These are phyloP conservation scores for Fusarium liriodendri DNA, from an alignment of 2,329 filamentous ascomycete genomes.

Conservation along the genomic window DNA sequence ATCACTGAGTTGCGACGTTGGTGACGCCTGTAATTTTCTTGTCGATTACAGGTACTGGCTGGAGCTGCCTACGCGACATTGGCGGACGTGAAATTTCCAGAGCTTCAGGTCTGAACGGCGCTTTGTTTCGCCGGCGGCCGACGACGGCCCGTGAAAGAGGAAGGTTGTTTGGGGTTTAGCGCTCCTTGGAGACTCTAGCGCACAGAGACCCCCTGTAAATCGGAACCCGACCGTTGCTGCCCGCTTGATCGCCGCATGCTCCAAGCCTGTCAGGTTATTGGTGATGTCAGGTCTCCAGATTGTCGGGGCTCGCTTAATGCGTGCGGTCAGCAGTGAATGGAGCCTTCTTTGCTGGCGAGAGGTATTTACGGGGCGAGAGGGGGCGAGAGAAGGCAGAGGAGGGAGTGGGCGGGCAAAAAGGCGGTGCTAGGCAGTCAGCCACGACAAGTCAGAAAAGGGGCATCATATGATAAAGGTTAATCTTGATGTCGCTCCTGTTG, in stretches of 20 bases:
- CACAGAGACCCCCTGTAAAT: constrained; percentile 15
- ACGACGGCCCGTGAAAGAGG: not conserved
- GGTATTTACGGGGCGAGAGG: not conserved
- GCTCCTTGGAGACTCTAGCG: constrained; percentile 1
- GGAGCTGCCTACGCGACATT: constrained; percentile 18
- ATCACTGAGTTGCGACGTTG: not conserved
- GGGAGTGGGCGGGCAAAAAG: constrained; percentile 4
- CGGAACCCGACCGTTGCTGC: constrained; percentile 20
- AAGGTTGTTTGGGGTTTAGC: not conserved
- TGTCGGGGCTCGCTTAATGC: constrained; percentile 14
- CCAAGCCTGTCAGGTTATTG: constrained; percentile 38
- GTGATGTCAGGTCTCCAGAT: constrained; percentile 44
- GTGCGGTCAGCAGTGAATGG: not conserved
- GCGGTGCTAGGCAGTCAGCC: constrained; percentile 1
- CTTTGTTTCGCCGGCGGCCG: constrained; percentile 44
- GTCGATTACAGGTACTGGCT: constrained; percentile 8
- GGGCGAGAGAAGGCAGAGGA: not conserved
- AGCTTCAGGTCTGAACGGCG: constrained; percentile 29
- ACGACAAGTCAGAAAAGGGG: not conserved
- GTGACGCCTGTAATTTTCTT: constrained; percentile 1
- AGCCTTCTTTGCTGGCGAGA: not conserved
- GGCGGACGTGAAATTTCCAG: constrained; percentile 39
- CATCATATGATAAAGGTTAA: constrained; percentile 6
- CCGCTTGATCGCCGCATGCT: constrained; percentile 36
- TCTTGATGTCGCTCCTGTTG: constrained; percentile 17